Base-by-base conservation (phyloP, 1,139 yeast species). In the Komagataea norvegica region DNA sequence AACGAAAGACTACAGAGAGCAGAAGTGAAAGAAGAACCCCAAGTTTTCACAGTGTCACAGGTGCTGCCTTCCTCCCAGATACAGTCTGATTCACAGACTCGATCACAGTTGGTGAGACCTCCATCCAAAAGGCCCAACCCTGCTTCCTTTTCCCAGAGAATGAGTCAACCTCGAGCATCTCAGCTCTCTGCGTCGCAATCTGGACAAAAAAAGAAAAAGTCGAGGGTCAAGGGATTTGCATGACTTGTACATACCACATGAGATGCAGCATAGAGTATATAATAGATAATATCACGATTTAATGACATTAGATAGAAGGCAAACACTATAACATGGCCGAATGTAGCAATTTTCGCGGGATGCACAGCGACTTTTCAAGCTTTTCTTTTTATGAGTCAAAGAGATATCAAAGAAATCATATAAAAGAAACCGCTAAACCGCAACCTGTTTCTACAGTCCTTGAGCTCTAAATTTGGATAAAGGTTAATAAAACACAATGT, bases 401-500 rank as follows among this genome's bases (percentile, higher is more conserved):
- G 28, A 26, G 17, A 16, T n/a, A n/a, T n/a, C n/a, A n/a, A n/a
- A n/a, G n/a, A n/a, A n/a, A n/a, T n/a, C n/a, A n/a, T n/a, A n/a
- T n/a, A n/a, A n/a, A n/a, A n/a, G n/a, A n/a, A n/a, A n/a, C n/a
- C n/a, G n/a, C n/a, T n/a, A n/a, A n/a, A n/a, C n/a, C n/a, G n/a
- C n/a, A n/a, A n/a, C n/a, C n/a, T n/a, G n/a, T n/a, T n/a, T n/a
- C n/a, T n/a, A n/a, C n/a, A n/a, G n/a, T n/a, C n/a, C n/a, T n/a
- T n/a, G n/a, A n/a, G n/a, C n/a, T n/a, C n/a, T n/a, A n/a, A n/a
- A n/a, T n/a, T n/a, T n/a, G n/a, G n/a, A n/a, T n/a, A n/a, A n/a
- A n/a, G n/a, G n/a, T n/a, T n/a, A n/a, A n/a, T 7, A n/a, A 24
- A n/a, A 10, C 17, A 43, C 19, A 15, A 83, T 84, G 94, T 74